Evolutionary conservation across 139 green algal species (phyloP), one percentile per base, ranked within the genome.

Genomic region (Micractinium sp.): DNA sequence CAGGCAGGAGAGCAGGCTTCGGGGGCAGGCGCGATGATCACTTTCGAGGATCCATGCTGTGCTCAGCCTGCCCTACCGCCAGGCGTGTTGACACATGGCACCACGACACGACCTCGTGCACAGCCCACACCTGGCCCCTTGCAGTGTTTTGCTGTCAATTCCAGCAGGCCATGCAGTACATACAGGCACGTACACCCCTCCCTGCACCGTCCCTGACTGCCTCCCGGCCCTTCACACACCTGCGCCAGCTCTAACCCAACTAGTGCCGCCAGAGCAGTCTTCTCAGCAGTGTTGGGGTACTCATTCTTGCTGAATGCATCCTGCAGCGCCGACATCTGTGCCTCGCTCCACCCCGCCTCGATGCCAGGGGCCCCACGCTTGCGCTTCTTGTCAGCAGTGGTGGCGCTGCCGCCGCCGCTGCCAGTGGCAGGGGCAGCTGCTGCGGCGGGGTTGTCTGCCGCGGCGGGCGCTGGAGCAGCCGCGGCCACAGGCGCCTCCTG

Each of bases 261-360:
- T 38, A 85, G 69, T 15, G 61, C 74, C 4, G 83, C 89, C 22
- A 85, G 19, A 3, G 77, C 63, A 16, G n/a, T 29, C 80, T 90
- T 90, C 41, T 38, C 90, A 2, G 88, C 66, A 0, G 63, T 63
- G 13, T 33, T 74, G 23, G 90, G 77, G 35, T 90, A 92, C n/a
- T 80, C 39, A 35, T 84, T 60, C 25, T 47, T 38, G 33, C 36
- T 35, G 67, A 90, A 92, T 53, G 7, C 41, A n/a, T 73, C 71
- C 85, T 82, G 41, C 85, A 81, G 85, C 15, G 16, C 63, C 2
- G 85, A 22, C 31, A 82, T 41, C 71, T 88, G 85, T 20, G 47
- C 47, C 71, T 82, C 85, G 20, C 31, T 88, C 29, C 80, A 82
- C 3, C 15, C 23, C 13, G 29, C 41, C 41, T 84, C 47, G 7